A percentile compares a stretch with the other conserved stretches of the same genome.
These are phyloP conservation scores for Pezicula rhizophila DNA, from an alignment of 2,329 filamentous ascomycete genomes.

Conservation along the genomic window DNA sequence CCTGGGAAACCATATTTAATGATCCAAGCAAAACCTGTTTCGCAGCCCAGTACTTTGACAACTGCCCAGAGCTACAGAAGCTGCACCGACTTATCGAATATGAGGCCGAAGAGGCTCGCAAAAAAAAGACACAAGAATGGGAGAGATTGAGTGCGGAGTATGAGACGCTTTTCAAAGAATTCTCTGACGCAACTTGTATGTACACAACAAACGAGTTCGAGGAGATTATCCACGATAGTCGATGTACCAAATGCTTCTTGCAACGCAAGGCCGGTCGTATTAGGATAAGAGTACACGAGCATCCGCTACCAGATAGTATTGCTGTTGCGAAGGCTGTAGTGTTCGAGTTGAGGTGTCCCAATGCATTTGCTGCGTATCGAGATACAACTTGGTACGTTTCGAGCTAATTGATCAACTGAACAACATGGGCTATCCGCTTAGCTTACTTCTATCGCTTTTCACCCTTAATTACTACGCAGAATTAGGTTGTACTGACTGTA, in stretches of 20 bases:
- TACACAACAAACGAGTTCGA: conserved; percentile 26
- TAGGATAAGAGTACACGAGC: conserved; percentile 41
- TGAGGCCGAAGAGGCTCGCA: conserved; percentile 21
- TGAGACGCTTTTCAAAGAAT: conserved; percentile 30
- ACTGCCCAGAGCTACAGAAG: conserved; percentile 21
- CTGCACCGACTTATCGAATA: conserved; percentile 31
- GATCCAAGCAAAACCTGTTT: conserved; percentile 32
- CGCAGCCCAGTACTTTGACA: conserved; percentile 10
- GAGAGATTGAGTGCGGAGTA: conserved; percentile 27
- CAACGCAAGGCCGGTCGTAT: conserved; percentile 31
- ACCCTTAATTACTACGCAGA: too few relatives aligned
- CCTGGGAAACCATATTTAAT: conserved; percentile 39
- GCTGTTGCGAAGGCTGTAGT: conserved; percentile 36
- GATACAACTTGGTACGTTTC: conserved; percentile 34
- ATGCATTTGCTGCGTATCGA: conserved; percentile 41
- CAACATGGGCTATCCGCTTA: too few relatives aligned
- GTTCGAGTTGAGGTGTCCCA: conserved; percentile 45
- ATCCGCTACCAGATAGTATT: conserved; percentile 37
- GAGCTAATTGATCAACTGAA: too few relatives aligned
- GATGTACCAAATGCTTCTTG: conserved; percentile 40
- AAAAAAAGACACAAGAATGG: conserved; percentile 35
- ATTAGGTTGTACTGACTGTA: too few relatives aligned
- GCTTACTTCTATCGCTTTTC: too few relatives aligned
- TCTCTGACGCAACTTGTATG: conserved; percentile 28
- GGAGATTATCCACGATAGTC: conserved; percentile 23